A percentile compares a stretch with the other conserved stretches of the same genome.
phyloP scores from a whole-genome alignment of 768 basidiomycete species.

The Auriscalpium vulgare region DNA sequence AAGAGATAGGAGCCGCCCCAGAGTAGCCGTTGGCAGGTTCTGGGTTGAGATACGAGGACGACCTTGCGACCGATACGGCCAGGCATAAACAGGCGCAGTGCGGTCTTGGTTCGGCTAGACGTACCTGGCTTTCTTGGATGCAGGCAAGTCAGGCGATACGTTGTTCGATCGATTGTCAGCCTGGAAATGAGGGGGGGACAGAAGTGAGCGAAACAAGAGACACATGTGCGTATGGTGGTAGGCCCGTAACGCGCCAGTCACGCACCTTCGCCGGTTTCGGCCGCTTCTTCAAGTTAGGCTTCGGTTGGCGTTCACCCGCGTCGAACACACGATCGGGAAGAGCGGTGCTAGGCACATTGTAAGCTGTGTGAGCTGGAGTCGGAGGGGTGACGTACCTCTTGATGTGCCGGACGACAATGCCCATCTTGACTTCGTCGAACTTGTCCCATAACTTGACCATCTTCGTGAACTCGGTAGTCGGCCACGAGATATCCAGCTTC shows the following conservation, averaged over 20 bases:
- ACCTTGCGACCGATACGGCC: constrained; percentile 9
- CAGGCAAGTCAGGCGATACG: constrained; percentile 13
- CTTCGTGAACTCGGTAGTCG: constrained; percentile 91
- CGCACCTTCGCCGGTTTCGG: constrained; percentile 54
- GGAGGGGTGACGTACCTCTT: constrained; percentile 50
- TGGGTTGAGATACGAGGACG: constrained; percentile 12
- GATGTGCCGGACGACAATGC: constrained; percentile 88
- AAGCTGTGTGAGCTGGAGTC: background rate
- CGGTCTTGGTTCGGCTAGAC: constrained; percentile 1
- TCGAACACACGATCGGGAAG: constrained; percentile 83
- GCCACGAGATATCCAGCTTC: constrained; percentile 92
- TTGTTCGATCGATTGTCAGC: constrained; percentile 9
- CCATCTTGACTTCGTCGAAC: constrained; percentile 88
- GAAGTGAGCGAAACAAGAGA: no score
- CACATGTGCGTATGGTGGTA: no score
- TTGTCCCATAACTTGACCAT: constrained; percentile 94
- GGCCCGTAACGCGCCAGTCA: constrained; percentile 1
- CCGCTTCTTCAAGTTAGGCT: constrained; percentile 57
- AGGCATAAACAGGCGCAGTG: constrained; percentile 5
- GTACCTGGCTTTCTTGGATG: constrained; percentile 16
- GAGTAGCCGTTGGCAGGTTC: background rate
- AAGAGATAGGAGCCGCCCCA: no score
- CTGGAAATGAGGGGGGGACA: background rate
- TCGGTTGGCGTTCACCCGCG: constrained; percentile 69
- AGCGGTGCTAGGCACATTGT: constrained; percentile 39